These are phyloP conservation scores for Pseudogymnoascus sp. DNA, from an alignment of 2,329 filamentous ascomycete species.

Conservation along the genomic window DNA sequence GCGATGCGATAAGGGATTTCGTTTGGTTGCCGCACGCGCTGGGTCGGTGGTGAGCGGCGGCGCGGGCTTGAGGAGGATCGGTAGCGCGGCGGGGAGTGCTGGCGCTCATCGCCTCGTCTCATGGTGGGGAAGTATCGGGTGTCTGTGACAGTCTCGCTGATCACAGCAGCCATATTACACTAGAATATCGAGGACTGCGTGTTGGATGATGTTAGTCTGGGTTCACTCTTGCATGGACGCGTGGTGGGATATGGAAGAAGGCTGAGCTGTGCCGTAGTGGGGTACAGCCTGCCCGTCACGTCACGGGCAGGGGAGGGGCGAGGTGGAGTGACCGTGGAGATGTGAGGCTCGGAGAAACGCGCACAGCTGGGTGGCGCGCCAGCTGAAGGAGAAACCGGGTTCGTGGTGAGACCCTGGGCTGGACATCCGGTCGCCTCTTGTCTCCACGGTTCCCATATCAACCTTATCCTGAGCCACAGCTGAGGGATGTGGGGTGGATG, in stretches of 20 bases:
- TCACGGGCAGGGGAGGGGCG: not conserved
- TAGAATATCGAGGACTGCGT: slow-evolving; percentile 13
- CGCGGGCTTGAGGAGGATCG: slow-evolving; percentile 21
- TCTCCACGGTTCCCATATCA: not conserved
- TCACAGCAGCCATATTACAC: slow-evolving; percentile 51
- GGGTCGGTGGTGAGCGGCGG: slow-evolving; percentile 23
- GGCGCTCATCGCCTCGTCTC: slow-evolving; percentile 47
- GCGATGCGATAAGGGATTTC: not conserved
- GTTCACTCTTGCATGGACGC: not conserved
- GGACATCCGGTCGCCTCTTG: not conserved
- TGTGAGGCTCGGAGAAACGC: not conserved
- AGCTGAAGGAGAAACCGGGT: not conserved
- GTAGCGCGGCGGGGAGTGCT: slow-evolving; percentile 31
- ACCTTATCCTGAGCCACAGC: not conserved
- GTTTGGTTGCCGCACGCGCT: slow-evolving; percentile 10
- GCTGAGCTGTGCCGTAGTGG: not conserved
- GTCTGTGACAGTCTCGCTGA: slow-evolving; percentile 67
- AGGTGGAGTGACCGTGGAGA: not conserved
- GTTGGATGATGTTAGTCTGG: not conserved
- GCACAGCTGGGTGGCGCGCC: not conserved
- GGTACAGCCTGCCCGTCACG: not conserved
- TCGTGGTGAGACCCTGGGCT: not conserved
- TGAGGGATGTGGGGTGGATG: not conserved
- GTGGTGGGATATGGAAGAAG: not conserved
- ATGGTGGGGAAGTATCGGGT: slow-evolving; percentile 62